Percentiles rank a stretch among this genome's conserved stretches.
phyloP scores from a whole-genome alignment of 140 eudicot species.

The Erigeron philadelphicus region DNA sequence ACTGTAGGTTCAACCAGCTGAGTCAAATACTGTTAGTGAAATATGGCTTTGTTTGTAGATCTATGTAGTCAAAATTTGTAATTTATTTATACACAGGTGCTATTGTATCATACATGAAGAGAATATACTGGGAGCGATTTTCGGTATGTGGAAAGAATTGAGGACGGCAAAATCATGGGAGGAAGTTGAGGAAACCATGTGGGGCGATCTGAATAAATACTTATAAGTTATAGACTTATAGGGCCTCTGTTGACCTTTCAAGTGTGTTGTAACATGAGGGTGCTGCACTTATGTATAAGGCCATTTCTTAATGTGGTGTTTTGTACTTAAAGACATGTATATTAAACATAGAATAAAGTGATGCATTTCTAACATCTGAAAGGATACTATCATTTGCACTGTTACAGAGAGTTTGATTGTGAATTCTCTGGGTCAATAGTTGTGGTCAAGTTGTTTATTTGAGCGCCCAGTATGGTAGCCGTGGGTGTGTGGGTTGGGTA shows the following conservation, averaged over 20 bases:
- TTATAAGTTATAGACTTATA: not conserved
- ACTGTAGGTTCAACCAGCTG: too few relatives aligned
- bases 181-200: slow-evolving; percentile 81
- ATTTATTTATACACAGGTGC: slow-evolving; percentile 50
- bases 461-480: too few relatives aligned
- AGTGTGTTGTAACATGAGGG: not conserved
- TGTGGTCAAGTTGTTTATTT: too few relatives aligned
- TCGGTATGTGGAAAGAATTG: slow-evolving; percentile 63
- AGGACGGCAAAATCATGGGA: slow-evolving; percentile 71
- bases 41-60: not conserved
- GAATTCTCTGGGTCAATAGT: too few relatives aligned
- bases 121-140: slow-evolving; percentile 79
- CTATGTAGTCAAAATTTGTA: not conserved
- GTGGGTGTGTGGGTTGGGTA: too few relatives aligned
- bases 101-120: slow-evolving; percentile 88
- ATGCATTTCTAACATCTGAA: too few relatives aligned
- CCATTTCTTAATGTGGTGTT: too few relatives aligned
- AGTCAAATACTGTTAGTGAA: not conserved
- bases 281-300: not conserved
- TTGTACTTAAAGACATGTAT: too few relatives aligned
- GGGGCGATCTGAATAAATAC: slow-evolving; percentile 75
- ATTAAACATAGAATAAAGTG: too few relatives aligned
- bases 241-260: not conserved
- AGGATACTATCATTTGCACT: too few relatives aligned
- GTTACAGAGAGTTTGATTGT: too few relatives aligned